Conservation (phyloP, 345 rosid species). For the Geranium rotundifolium region DNA sequence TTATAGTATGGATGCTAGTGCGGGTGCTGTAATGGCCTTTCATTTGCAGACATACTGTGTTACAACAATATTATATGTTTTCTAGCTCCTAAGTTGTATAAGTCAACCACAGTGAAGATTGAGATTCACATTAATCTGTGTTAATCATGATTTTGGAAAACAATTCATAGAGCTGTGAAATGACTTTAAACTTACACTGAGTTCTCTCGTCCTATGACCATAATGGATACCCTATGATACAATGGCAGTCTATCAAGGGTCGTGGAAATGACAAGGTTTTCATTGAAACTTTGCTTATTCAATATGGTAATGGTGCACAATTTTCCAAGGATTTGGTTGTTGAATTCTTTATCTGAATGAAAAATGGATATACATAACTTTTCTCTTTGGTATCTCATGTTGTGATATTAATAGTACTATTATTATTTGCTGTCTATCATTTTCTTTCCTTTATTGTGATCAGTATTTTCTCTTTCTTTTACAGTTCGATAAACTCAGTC, state of each 20-base stretch:
- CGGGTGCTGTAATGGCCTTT: not conserved
- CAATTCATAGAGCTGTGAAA: not conserved
- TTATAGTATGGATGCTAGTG: not conserved
- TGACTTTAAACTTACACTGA: not conserved
- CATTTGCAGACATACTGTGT: too few species aligned
- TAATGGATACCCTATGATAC: too few species aligned
- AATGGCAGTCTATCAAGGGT: too few species aligned
- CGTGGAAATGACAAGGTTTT: not conserved
- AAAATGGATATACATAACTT: not conserved
- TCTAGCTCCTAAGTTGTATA: not conserved
- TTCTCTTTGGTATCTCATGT: not conserved
- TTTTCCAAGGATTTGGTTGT: not conserved
- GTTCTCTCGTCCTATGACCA: too few species aligned
- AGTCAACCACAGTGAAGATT: not conserved
- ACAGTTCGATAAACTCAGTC: slow-evolving; percentile 68
- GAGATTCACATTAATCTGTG: not conserved
- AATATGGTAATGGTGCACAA: not conserved
- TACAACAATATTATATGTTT: not conserved
- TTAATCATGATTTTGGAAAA: not conserved
- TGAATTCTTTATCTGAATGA: not conserved
- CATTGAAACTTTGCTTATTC: not conserved
- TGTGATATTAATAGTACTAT: not conserved
- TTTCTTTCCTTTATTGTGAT: too few species aligned
- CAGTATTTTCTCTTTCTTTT: slow-evolving; percentile 10
- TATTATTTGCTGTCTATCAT: not conserved